Conservation (phyloP, 2,329 filamentous ascomycete species). For the Alternaria angustiovoidea region DNA sequence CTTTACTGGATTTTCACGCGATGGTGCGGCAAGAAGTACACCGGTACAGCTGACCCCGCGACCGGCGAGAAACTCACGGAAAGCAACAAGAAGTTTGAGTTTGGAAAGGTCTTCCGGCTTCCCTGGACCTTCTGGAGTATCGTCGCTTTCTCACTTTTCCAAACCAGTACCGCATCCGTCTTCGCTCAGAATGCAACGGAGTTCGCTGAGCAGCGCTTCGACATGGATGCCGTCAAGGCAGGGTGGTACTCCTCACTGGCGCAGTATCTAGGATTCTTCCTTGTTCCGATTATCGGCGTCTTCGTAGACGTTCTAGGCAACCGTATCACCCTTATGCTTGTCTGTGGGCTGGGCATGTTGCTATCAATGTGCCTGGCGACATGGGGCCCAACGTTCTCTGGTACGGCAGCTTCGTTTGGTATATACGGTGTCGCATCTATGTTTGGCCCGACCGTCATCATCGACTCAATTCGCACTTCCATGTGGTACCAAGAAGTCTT, state of each 20-base stretch:
- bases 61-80: slow-evolving; percentile 68
- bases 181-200: slow-evolving; percentile 68
- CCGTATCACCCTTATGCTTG: slow-evolving; percentile 55
- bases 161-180: slow-evolving; percentile 64
- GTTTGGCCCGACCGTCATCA: slow-evolving; percentile 66
- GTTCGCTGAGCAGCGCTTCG: slow-evolving; percentile 66
- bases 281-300: slow-evolving; percentile 64
- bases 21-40: slow-evolving; percentile 59
- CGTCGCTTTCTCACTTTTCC: slow-evolving; percentile 64
- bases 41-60: slow-evolving; percentile 60
- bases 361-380: slow-evolving; percentile 63
- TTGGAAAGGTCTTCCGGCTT: slow-evolving; percentile 63
- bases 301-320: slow-evolving; percentile 66
- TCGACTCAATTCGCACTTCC: slow-evolving; percentile 67
- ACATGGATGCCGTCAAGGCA: slow-evolving; percentile 62
- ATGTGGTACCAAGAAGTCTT: slow-evolving; percentile 69
- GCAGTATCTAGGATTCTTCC: slow-evolving; percentile 65
- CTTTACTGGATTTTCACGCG: slow-evolving; percentile 66
- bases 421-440: slow-evolving; percentile 65
- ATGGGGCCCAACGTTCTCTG: slow-evolving; percentile 59
- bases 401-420: slow-evolving; percentile 67
- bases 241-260: slow-evolving; percentile 68
- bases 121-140: slow-evolving; percentile 69
- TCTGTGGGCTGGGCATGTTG: slow-evolving; percentile 62
- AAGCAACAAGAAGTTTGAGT: slow-evolving; percentile 65